Base-by-base conservation (phyloP, 1,139 yeast species). In the Candida labiduridarum region DNA sequence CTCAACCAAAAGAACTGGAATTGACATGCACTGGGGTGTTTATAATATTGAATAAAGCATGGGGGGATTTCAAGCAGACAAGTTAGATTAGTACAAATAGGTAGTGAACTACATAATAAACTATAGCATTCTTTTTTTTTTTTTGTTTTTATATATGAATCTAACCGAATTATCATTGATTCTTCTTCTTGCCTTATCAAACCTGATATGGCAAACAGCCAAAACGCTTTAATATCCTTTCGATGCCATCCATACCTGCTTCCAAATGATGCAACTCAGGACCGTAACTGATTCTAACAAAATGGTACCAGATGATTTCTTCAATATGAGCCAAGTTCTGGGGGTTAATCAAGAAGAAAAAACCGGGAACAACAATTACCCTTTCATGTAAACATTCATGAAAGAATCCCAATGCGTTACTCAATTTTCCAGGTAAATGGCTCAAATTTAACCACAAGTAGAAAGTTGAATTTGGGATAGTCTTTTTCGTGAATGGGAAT, bases 21-120 rank as follows among this genome's bases (percentile, higher is more conserved):
- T 82, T 92, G 86, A 75, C 92, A 47, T 95, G 98, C 31, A 94
- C 91, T 60, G 84, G 85, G 9, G 95, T 94, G 0, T 95, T 95
- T 62, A 87, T 91, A 43, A 78, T 84, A 0, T 73, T 95, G 56
- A 92, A 92, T 66, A 80, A 83, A 58, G 92, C 98, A 1, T 95
- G 99, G 99, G 99, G 92, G 57, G 72, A 68, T 27, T 94, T 92
- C 69, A 90, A 87, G 64, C 30, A 38, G 15, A 38, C 30, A 11
- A 22, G 27, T 36, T 36, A 36, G 19, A 34, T 16, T 34, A 15
- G 31, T 33, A 35, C 12, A 25, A 25, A 25, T 25, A 25, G 5
- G 8, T 25, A 25, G 10, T 25, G 10, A 36, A 18, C 15, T 18
- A 18, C 10, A 39, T 11, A 39, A 14, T 19, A 39, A 25, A 22